These are phyloP conservation scores for Talaromyces islandicus DNA, from an alignment of 2,329 filamentous ascomycete species.

Conservation along the genomic window DNA sequence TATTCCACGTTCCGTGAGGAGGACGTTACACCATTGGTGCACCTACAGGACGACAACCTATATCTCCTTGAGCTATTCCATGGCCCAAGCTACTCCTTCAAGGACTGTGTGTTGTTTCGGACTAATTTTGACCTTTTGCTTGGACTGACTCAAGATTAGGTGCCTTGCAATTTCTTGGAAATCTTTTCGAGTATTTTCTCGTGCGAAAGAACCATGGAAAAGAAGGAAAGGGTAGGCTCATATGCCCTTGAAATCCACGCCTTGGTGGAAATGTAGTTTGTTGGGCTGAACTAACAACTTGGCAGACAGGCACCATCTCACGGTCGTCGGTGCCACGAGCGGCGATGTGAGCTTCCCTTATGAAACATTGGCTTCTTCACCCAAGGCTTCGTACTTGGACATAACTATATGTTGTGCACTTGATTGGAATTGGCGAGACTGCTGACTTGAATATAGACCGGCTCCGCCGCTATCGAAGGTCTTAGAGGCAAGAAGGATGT, in stretches of 20 bases:
- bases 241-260: not conserved
- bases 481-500: constrained; percentile 94
- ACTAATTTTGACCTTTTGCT: not conserved
- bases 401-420: too few relatives aligned
- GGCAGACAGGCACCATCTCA: constrained; percentile 66
- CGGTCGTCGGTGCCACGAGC: constrained; percentile 79
- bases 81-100: constrained; percentile 91
- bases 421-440: not conserved
- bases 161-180: constrained; percentile 81
- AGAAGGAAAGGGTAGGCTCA: constrained; percentile 24
- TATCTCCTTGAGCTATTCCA: constrained; percentile 93
- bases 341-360: constrained; percentile 45
- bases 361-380: not conserved
- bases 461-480: constrained; percentile 93
- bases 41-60: constrained; percentile 68
- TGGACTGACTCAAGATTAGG: not conserved
- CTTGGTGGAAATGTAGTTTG: not conserved
- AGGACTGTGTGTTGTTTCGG: constrained; percentile 64
- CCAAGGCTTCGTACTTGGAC: too few relatives aligned
- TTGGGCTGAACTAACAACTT: not conserved
- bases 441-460: constrained; percentile 47
- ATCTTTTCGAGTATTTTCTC: constrained; percentile 60
- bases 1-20: constrained; percentile 83
- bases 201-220: constrained; percentile 40
- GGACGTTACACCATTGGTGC: constrained; percentile 71